Percentiles rank a stretch among this genome's conserved stretches.
phyloP scores from a whole-genome alignment of 2,329 filamentous ascomycete genomes.

The Arthrobotrys sphaeroides region DNA sequence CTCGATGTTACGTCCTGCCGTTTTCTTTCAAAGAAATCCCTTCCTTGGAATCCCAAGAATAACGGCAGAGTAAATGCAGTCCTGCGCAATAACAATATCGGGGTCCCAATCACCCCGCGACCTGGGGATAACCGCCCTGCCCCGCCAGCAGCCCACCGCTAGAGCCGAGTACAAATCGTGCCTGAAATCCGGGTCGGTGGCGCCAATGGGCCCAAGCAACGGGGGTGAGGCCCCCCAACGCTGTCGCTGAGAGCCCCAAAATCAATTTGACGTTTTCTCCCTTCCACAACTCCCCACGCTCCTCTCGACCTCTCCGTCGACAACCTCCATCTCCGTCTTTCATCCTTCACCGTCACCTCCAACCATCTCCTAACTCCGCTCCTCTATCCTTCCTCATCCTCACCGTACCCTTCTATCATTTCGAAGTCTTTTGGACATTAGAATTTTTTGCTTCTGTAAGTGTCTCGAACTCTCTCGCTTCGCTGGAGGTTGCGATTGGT shows the following conservation, averaged over 20 bases:
- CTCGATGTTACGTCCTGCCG: background rate
- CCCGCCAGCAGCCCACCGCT: background rate
- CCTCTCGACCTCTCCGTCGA: background rate
- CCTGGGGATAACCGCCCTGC: background rate
- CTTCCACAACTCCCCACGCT: background rate
- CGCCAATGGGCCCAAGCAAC: background rate
- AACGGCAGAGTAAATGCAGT: no score
- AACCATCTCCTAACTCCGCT: no score
- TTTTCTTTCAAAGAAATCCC: background rate
- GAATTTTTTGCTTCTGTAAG: background rate
- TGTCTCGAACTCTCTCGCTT: background rate
- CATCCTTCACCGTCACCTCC: background rate
- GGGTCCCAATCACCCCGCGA: background rate
- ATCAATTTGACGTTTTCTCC: background rate
- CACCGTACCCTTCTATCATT: background rate
- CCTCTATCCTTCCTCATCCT: background rate
- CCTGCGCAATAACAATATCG: no score
- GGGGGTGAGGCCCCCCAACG: background rate
- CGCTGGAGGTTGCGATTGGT: background rate
- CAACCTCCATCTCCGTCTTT: background rate
- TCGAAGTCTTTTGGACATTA: background rate
- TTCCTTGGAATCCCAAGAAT: no score
- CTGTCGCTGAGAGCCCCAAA: background rate
- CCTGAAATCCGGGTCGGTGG: slow-evolving; percentile 19
- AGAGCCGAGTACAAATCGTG: slow-evolving; percentile 2